Evolutionary conservation across 1,284 basidiomycete genomes (phyloP), one percentile per base, ranked within the genome.

Genomic region (Thelephora terrestris): DNA sequence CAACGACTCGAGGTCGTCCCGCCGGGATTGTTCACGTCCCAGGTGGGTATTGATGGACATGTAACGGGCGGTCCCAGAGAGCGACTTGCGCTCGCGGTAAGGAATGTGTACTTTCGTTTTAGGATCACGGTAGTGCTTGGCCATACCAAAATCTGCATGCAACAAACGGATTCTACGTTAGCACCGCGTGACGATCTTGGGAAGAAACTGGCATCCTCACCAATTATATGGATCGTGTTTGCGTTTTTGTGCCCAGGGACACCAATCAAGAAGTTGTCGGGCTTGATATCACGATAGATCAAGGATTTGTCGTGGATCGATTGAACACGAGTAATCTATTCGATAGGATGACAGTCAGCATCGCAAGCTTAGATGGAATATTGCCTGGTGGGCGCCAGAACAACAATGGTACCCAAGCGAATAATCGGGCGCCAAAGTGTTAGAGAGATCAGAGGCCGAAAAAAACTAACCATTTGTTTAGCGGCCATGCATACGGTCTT

Each of bases 21-120:
- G 75, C 50, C 93, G 79, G 29, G 91, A 94, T 76, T 97, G 93
- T 69, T 97, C 92, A 69, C 91, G 75, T 50, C 93, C 93, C 50
- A 97, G 65, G 73, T 97, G 93, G 44, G 93, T 96, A 68, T 97
- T 97, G 69, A 97, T 96, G 61, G 84, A 88, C 91, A 96, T 96
- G 74, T 97, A 97, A 43, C 93, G 81, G 32, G 93, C 93, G 3
- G 93, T 97, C 27, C 84, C 82, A 55, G 85, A 89, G 55, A 97
- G 69, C 64, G 84, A 89, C 78, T 97, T 96, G 59, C 92, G 78
- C 70, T 97, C 93, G 52, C 93, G 79, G 67, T 97, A 96, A 24
- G 93, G 93, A 53, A 97, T 97, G 69, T 97, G 93, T 64, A 92
- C 90, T 69, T 94, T 94, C 51, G 91, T 93, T 74, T 94, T 96